Evolutionary conservation across 2,329 filamentous ascomycete genomes (phyloP).

Genomic region (Botrytis fabae): DNA sequence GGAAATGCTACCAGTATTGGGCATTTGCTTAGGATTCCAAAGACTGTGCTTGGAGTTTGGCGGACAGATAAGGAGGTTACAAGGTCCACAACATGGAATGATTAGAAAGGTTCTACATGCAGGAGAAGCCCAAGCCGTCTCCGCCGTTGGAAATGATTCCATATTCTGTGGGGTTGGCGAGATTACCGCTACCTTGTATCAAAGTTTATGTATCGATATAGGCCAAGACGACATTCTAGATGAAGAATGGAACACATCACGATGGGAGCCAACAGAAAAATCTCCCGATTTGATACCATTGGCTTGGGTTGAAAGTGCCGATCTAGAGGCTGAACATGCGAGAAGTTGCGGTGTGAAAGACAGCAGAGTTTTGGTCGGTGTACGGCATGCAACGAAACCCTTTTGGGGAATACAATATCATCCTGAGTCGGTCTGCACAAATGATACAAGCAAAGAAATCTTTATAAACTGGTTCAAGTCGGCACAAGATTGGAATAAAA

Average conservation of each 20-base stretch:
- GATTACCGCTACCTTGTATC: conserved; percentile 44
- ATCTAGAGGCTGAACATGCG: conserved; percentile 31
- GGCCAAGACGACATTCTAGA: conserved; percentile 33
- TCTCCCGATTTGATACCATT: conserved; percentile 38
- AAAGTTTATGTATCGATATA: conserved; percentile 44
- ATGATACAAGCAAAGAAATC: conserved; percentile 52
- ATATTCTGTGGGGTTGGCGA: conserved; percentile 39
- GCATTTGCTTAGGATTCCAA: conserved; percentile 72
- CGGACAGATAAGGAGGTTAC: conserved; percentile 53
- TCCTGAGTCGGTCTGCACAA: conserved; percentile 69
- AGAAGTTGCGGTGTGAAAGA: conserved; percentile 36
- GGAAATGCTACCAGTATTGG: conserved; percentile 72
- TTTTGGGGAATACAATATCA: conserved; percentile 73
- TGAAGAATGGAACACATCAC: conserved; percentile 31
- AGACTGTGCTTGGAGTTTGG: conserved; percentile 62
- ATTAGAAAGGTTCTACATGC: conserved; percentile 56
- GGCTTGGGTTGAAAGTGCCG: conserved; percentile 40
- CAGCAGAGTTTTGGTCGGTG: conserved; percentile 58
- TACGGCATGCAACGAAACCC: conserved; percentile 57
- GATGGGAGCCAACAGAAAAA: conserved; percentile 32
- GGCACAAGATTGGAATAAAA: conserved; percentile 49
- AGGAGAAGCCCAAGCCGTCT: conserved; percentile 32
- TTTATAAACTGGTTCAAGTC: conserved; percentile 63
- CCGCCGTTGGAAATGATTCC: conserved; percentile 18
- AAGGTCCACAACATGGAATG: conserved; percentile 61